These are phyloP conservation scores for Amphirosellinia nigrospora DNA, from an alignment of 495 filamentous ascomycete genomes.

Conservation along the genomic window DNA sequence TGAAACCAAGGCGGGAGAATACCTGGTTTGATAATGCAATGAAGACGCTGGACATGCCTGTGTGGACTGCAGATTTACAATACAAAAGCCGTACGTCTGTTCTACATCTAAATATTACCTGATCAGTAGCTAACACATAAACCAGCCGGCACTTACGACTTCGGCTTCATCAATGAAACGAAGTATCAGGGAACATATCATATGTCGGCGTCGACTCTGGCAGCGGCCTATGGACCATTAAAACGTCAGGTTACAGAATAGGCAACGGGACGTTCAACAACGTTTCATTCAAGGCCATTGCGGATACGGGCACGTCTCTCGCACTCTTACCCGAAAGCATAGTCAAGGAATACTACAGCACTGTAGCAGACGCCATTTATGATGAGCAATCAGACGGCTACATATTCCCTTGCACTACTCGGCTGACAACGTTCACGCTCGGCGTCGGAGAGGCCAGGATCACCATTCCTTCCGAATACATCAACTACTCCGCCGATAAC, in stretches of 20 bases:
- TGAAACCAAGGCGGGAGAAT: conserved; percentile 61
- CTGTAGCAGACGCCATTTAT: conserved; percentile 58
- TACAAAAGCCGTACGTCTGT: conserved; percentile 49
- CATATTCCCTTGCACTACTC: conserved; percentile 63
- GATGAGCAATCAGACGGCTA: conserved; percentile 61
- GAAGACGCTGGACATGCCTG: conserved; percentile 56
- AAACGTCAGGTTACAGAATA: conserved; percentile 63
- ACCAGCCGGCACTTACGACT: conserved; percentile 69
- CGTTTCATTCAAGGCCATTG: conserved; percentile 53
- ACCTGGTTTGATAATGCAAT: conserved; percentile 78
- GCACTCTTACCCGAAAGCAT: conserved; percentile 60
- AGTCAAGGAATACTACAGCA: conserved; percentile 66
- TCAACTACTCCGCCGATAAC: conserved; percentile 58
- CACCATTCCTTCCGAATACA: conserved; percentile 57
- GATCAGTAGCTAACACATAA: conserved; percentile 9
- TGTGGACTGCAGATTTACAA: conserved; percentile 74
- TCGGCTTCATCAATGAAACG: conserved; percentile 67
- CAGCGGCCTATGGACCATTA: conserved; percentile 75
- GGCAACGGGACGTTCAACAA: conserved; percentile 49
- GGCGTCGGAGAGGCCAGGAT: conserved; percentile 56
- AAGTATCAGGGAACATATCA: conserved; percentile 66
- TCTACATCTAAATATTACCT: background rate
- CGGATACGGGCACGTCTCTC: conserved; percentile 75
- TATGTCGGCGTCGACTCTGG: conserved; percentile 64
- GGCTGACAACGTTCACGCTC: conserved; percentile 66